Evolutionary conservation across 176 grass and related monocot species (phyloP).

Genomic region (Triticum aestivum): IWGSC_CS_RefSeq_v2.1 NC_057800.1:602417701-602418200

Average conservation of each 20-base stretch:
- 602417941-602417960: too few species aligned
- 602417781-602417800: too few species aligned
- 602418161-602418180: conserved; percentile 46
- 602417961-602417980: too few species aligned
- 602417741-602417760: too few species aligned
- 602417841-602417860: too few species aligned
- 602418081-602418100: conserved; percentile 20
- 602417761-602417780: too few species aligned
- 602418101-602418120: conserved; percentile 43
- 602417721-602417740: too few species aligned
- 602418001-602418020: background rate
- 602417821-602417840: too few species aligned
- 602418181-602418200: conserved; percentile 53
- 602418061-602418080: conserved; percentile 17
- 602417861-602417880: background rate
- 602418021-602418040: background rate
- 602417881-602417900: background rate
- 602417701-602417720: background rate
- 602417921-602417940: background rate
- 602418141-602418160: conserved; percentile 39
- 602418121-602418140: conserved; percentile 47
- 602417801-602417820: too few species aligned
- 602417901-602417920: background rate
- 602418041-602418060: conserved; percentile 11
- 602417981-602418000: background rate